Evolutionary conservation across 108 stramenopile species (phyloP).

Genomic region (Discostella pseudostelligera): DNA sequence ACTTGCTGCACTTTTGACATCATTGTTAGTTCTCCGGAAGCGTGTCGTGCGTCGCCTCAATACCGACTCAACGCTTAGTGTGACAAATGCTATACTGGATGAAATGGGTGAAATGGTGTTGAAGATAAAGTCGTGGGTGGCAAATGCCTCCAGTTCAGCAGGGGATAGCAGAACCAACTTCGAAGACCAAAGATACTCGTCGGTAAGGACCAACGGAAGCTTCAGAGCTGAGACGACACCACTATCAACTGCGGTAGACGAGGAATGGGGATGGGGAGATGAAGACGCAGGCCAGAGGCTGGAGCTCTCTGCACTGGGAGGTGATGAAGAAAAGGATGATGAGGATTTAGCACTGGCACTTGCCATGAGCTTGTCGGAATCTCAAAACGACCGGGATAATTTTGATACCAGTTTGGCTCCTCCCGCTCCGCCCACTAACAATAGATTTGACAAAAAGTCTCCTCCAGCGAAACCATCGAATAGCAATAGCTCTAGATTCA

Average conservation of each 20-base stretch:
- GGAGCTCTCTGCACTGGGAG: constrained; percentile 34
- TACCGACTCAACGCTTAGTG: constrained; percentile 17
- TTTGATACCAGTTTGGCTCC: neutral
- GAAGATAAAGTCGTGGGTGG: constrained; percentile 8
- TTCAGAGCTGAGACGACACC: constrained; percentile 24
- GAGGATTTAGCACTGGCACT: constrained; percentile 45
- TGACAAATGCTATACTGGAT: constrained; percentile 23
- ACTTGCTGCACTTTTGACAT: constrained; percentile 31
- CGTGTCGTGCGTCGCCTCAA: constrained; percentile 30
- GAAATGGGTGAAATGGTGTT: constrained; percentile 20
- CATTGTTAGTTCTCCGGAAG: constrained; percentile 26
- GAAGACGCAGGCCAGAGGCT: constrained; percentile 28
- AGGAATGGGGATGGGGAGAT: constrained; percentile 50
- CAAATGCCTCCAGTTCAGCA: neutral
- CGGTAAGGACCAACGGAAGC: neutral
- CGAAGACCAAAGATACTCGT: neutral
- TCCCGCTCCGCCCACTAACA: too few species aligned
- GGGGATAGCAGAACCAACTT: neutral
- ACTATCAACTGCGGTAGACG: constrained; percentile 45
- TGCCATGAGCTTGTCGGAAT: constrained; percentile 45
- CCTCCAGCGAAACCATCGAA: neutral
- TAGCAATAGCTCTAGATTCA: constrained; percentile 3
- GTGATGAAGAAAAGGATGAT: constrained; percentile 32
- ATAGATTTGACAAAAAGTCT: neutral
- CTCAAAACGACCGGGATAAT: neutral